These are phyloP conservation scores for Fusarium dlaminii DNA, from an alignment of 2,329 filamentous ascomycete genomes.

Conservation along the genomic window DNA sequence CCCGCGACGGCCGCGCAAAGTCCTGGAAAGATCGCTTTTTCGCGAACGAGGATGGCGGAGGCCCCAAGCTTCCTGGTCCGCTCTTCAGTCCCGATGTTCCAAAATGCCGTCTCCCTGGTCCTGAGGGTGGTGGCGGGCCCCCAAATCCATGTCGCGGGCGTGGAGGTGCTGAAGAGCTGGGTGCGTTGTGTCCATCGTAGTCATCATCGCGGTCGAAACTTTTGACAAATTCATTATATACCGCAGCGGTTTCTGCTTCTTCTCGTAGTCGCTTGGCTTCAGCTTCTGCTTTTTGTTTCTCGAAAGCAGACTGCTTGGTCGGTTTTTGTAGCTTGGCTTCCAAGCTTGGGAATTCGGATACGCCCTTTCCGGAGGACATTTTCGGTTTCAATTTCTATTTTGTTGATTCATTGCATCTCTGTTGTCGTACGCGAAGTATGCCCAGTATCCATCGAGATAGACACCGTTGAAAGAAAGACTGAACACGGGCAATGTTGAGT, in stretches of 20 bases:
- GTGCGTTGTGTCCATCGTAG: constrained; percentile 42
- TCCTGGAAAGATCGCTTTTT: constrained; percentile 64
- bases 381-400: constrained; percentile 12
- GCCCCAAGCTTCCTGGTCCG: constrained; percentile 70
- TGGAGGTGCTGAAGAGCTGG: constrained; percentile 20
- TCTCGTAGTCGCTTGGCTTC: constrained; percentile 88
- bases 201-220: constrained; percentile 73
- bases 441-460: neutral
- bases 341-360: constrained; percentile 73
- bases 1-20: constrained; percentile 50
- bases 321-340: constrained; percentile 82
- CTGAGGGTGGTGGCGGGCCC: constrained; percentile 36
- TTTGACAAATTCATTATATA: constrained; percentile 88
- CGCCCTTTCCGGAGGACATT: constrained; percentile 61
- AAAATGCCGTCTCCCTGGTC: constrained; percentile 70
- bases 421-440: neutral
- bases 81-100: constrained; percentile 65
- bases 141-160: constrained; percentile 44
- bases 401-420: constrained; percentile 22
- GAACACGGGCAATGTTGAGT: neutral
- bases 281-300: constrained; percentile 87
- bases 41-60: constrained; percentile 57
- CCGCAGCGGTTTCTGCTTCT: constrained; percentile 86
- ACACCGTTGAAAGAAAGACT: neutral
- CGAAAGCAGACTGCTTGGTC: constrained; percentile 86